Evolutionary conservation across 2,329 filamentous ascomycete species (phyloP).

Genomic region (Pseudogymnoascus sp.): DNA sequence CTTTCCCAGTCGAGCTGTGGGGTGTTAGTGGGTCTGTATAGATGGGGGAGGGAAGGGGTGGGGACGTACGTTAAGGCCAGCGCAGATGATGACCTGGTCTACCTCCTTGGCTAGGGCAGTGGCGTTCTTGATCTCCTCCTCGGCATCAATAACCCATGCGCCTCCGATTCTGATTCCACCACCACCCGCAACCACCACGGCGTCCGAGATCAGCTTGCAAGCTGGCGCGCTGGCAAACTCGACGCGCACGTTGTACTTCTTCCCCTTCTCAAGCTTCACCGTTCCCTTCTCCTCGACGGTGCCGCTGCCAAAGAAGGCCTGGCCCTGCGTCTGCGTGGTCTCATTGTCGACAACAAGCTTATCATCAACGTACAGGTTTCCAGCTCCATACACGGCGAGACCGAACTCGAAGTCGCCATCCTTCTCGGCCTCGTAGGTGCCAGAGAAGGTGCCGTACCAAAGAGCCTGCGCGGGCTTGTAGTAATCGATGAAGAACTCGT

Average conservation of each 20-base stretch:
- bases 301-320: slow-evolving; percentile 28
- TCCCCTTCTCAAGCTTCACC: slow-evolving; percentile 24
- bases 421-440: slow-evolving; percentile 24
- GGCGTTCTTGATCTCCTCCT: slow-evolving; percentile 56
- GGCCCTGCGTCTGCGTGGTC: slow-evolving; percentile 27
- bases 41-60: background rate
- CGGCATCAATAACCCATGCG: slow-evolving; percentile 47
- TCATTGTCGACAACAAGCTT: slow-evolving; percentile 31
- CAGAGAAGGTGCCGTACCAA: slow-evolving; percentile 35
- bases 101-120: slow-evolving; percentile 59
- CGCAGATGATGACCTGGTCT: slow-evolving; percentile 71
- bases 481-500: slow-evolving; percentile 40
- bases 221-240: slow-evolving; percentile 50
- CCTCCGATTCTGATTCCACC: slow-evolving; percentile 57
- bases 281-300: slow-evolving; percentile 29
- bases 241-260: slow-evolving; percentile 27
- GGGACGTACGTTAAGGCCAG: slow-evolving; percentile 55
- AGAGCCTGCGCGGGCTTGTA: slow-evolving; percentile 27
- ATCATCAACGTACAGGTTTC: slow-evolving; percentile 30
- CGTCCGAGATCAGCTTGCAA: slow-evolving; percentile 44
- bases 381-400: slow-evolving; percentile 28
- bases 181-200: slow-evolving; percentile 43
- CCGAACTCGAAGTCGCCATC: slow-evolving; percentile 28
- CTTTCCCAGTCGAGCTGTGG: slow-evolving; percentile 62
- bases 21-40: background rate